Evolutionary conservation across 306 rosid genomes (phyloP).

Genomic region (Luffa aegyptiaca): DNA sequence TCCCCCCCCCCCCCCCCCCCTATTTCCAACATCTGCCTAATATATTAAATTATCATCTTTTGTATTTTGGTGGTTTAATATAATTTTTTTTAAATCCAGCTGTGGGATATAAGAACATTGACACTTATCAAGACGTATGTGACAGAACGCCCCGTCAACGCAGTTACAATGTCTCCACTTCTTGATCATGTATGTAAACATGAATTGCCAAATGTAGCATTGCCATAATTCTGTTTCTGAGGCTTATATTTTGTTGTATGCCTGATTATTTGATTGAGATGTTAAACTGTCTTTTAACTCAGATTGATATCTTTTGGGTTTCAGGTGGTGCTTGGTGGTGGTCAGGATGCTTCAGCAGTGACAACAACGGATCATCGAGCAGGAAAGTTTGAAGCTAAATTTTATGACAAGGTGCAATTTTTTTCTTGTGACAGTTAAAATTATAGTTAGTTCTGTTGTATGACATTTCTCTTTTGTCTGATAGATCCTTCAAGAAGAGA

Average conservation of each 20-base stretch:
- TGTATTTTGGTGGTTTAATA: slow-evolving; percentile 8
- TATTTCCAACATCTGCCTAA: not conserved
- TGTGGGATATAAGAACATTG: slow-evolving; percentile 80
- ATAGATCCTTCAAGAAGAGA: slow-evolving; percentile 94
- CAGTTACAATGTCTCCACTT: slow-evolving; percentile 90
- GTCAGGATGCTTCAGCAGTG: slow-evolving; percentile 87
- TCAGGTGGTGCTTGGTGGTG: slow-evolving; percentile 96
- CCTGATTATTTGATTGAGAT: not conserved
- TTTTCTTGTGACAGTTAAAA: not conserved
- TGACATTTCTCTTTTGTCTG: slow-evolving; percentile 1
- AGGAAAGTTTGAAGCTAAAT: slow-evolving; percentile 90
- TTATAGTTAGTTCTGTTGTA: not conserved
- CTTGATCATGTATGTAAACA: slow-evolving; percentile 71
- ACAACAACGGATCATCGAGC: slow-evolving; percentile 93
- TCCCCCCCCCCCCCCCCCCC: not conserved
- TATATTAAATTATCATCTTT: not conserved
- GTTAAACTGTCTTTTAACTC: not conserved
- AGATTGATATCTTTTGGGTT: not conserved
- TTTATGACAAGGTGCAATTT: slow-evolving; percentile 56
- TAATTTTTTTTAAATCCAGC: slow-evolving; percentile 22
- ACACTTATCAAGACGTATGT: slow-evolving; percentile 80
- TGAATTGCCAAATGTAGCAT: not conserved
- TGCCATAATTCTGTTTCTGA: not conserved
- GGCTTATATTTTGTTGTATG: not conserved
- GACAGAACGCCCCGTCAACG: slow-evolving; percentile 89